Evolutionary conservation across 106 monocot species (phyloP), one percentile per base, ranked within the genome.

Genomic region (Chionographis japonica): DNA sequence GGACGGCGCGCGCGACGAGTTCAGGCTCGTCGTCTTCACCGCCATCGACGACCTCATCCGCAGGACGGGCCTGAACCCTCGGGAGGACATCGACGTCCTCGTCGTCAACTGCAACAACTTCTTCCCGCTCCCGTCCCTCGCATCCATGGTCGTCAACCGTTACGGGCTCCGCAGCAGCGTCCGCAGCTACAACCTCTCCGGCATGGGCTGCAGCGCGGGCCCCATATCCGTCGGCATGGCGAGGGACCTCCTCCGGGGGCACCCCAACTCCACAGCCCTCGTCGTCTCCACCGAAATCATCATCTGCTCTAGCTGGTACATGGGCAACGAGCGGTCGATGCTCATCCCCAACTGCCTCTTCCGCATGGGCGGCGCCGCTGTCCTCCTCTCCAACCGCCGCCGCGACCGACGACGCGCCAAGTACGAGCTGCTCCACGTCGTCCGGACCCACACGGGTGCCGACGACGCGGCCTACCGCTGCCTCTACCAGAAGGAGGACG

Each of bases 181-280:
- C 3, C 13, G 56, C 15, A 46, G 27, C 58, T 70, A 53, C 59
- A 70, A 59, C 40, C 58, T 70, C 16, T 58, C 70, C 12, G 58
- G 70, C 14, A 70, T 70, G 70, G 70, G 70, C 6, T 70, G 70
- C 59, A 59, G 58, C 58, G 52, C 39, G 7, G 70, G 70, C 6
- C 49, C 59, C 20, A 59, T 68, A 0, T 40, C 68, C 10, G 56
- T 68, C 20, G 68, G 68, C 38, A 54, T 68, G 8, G 68, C 68
- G 4, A 40, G 36, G 17, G 56, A 68, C 19, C 38, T 56, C 37
- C 38, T 68, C 4, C 3, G 36, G 56, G 68, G 13, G 56, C 40
- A 40, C 18, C 46, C 70, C 12, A 18, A 18, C 19, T 4, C 40
- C 2, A 19, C 43, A 0, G 70, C 70, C 6, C 35, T 70, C 6